Evolutionary conservation across 2,329 filamentous ascomycete genomes (phyloP).

Genomic region (Fusarium sp.): DNA sequence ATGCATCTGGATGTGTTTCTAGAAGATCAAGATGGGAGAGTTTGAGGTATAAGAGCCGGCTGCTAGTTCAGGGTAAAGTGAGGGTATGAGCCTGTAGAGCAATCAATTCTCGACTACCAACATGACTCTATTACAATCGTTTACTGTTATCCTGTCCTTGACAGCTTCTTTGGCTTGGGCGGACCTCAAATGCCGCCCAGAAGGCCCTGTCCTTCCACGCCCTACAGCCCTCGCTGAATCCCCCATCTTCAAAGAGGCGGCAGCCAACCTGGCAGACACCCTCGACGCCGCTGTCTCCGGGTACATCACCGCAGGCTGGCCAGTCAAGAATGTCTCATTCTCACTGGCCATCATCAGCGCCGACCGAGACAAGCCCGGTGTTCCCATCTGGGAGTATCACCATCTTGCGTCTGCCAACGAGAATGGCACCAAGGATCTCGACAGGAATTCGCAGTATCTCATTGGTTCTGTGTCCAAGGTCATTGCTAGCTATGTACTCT

Average conservation of each 20-base stretch:
- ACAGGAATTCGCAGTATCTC: constrained; percentile 53
- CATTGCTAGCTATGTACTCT: constrained; percentile 50
- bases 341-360: constrained; percentile 50
- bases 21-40: neutral
- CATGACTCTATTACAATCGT: neutral
- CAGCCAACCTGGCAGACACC: constrained; percentile 39
- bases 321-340: constrained; percentile 51
- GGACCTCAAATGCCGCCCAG: constrained; percentile 42
- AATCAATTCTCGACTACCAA: neutral
- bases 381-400: constrained; percentile 55
- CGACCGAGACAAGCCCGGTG: constrained; percentile 38
- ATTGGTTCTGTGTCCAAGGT: constrained; percentile 55
- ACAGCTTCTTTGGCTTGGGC: neutral
- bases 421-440: constrained; percentile 46
- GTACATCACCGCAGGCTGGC: constrained; percentile 48
- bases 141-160: neutral
- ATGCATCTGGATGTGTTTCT: neutral
- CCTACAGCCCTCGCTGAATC: constrained; percentile 42
- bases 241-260: constrained; percentile 42
- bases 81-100: neutral
- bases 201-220: constrained; percentile 46
- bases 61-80: neutral
- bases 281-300: constrained; percentile 47
- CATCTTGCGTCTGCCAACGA: constrained; percentile 49
- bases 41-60: neutral